phyloP scores from a whole-genome alignment of 1,139 yeast species.

The Zygotorulaspora mrakii region DNA sequence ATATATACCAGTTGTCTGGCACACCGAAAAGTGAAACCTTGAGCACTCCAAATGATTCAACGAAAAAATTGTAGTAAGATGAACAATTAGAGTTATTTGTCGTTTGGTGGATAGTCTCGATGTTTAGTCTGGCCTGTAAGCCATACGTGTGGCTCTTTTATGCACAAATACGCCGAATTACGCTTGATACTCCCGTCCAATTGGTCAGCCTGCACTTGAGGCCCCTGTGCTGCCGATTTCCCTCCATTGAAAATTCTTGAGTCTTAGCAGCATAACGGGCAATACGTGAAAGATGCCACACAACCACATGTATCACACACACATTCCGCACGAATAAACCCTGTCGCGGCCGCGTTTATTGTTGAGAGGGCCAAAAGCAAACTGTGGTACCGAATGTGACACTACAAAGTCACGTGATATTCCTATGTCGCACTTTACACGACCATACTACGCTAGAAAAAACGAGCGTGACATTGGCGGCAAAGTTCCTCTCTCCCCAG shows the following conservation, averaged over 20 bases:
- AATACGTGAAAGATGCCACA: conserved; percentile 3
- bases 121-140: conserved; percentile 2
- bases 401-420: no score
- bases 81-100: no score
- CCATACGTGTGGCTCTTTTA: conserved; percentile 13
- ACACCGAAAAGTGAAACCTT: neutral
- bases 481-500: neutral
- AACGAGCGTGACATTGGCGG: neutral
- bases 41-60: neutral
- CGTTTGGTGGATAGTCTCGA: neutral
- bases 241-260: no score
- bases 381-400: no score
- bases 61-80: no score
- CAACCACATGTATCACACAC: neutral
- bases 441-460: no score
- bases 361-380: no score
- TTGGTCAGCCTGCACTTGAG: no score
- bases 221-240: no score
- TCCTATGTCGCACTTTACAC: neutral
- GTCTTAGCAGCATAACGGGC: no score
- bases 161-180: neutral
- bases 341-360: no score
- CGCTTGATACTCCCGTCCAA: neutral
- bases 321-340: no score
- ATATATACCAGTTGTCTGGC: neutral